Evolutionary conservation across 2,329 filamentous ascomycete species (phyloP).

Genomic region (Chrysoporthe austroafricana): DNA sequence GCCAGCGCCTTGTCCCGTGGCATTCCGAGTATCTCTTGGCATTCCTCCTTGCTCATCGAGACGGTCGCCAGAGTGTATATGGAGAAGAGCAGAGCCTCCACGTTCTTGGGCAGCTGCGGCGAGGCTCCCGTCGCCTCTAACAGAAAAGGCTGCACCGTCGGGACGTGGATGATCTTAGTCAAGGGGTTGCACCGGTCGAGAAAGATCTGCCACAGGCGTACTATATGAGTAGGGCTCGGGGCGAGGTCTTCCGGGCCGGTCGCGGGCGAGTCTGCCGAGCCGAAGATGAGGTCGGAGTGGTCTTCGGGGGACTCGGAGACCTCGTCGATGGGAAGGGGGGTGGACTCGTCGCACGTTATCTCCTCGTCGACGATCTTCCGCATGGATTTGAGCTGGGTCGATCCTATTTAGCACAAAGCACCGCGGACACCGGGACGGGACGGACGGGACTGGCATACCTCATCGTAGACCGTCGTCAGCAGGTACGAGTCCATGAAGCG

Average conservation of each 20-base stretch:
- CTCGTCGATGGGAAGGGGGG: slow-evolving; percentile 23
- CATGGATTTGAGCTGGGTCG: slow-evolving; percentile 58
- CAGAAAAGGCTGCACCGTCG: slow-evolving; percentile 67
- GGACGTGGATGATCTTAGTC: slow-evolving; percentile 73
- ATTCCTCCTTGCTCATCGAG: slow-evolving; percentile 60
- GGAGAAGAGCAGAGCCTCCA: slow-evolving; percentile 65
- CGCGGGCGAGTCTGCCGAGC: slow-evolving; percentile 41
- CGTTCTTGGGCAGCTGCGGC: slow-evolving; percentile 56
- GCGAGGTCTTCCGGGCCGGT: slow-evolving; percentile 56
- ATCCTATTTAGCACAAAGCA: slow-evolving; percentile 25
- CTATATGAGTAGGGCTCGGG: slow-evolving; percentile 67
- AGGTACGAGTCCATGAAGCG: slow-evolving; percentile 63
- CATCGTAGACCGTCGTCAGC: slow-evolving; percentile 58
- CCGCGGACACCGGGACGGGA: neutral
- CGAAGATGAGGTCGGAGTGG: slow-evolving; percentile 55
- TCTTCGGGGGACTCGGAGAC: slow-evolving; percentile 49
- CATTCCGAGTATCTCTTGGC: slow-evolving; percentile 54
- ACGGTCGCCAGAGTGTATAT: slow-evolving; percentile 67
- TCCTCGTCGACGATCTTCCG: slow-evolving; percentile 62
- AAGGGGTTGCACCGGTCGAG: slow-evolving; percentile 76
- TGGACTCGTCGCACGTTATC: slow-evolving; percentile 31
- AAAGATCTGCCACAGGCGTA: slow-evolving; percentile 75
- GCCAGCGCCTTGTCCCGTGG: slow-evolving; percentile 54
- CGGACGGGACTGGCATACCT: slow-evolving; percentile 43
- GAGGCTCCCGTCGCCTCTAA: slow-evolving; percentile 65